Conservation (phyloP, 2,329 filamentous ascomycete species). For the Epichloe gansuensis region DNA sequence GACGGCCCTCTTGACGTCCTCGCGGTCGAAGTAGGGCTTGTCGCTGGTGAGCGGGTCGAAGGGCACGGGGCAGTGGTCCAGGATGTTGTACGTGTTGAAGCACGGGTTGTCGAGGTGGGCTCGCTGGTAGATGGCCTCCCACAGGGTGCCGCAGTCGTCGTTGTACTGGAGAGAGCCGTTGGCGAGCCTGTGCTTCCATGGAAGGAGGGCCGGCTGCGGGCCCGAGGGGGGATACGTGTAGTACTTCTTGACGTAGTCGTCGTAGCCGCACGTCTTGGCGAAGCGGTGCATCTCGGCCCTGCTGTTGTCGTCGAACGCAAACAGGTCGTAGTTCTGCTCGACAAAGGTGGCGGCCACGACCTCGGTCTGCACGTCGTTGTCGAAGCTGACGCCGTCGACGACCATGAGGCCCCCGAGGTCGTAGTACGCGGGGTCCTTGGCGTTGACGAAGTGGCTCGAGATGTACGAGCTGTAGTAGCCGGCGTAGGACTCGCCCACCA, state of each 20-base stretch:
- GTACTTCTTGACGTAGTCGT: slow-evolving; percentile 44
- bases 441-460: slow-evolving; percentile 57
- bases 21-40: slow-evolving; percentile 62
- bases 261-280: slow-evolving; percentile 48
- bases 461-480: slow-evolving; percentile 61
- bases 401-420: slow-evolving; percentile 57
- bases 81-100: slow-evolving; percentile 65
- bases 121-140: slow-evolving; percentile 40
- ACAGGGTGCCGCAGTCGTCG: slow-evolving; percentile 43
- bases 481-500: slow-evolving; percentile 59
- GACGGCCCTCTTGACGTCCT: slow-evolving; percentile 55
- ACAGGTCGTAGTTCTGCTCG: slow-evolving; percentile 45
- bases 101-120: slow-evolving; percentile 55
- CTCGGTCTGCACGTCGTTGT: slow-evolving; percentile 29
- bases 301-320: slow-evolving; percentile 51
- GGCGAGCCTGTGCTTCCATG: slow-evolving; percentile 25
- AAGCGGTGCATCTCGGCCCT: slow-evolving; percentile 36
- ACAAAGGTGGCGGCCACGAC: slow-evolving; percentile 45
- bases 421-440: slow-evolving; percentile 51
- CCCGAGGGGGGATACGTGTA: slow-evolving; percentile 56
- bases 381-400: slow-evolving; percentile 55
- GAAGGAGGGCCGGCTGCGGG: slow-evolving; percentile 36
- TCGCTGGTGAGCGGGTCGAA: slow-evolving; percentile 55
- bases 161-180: slow-evolving; percentile 19
- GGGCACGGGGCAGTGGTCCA: slow-evolving; percentile 55